Conservation (phyloP, 345 rosid genomes). For the Ceriops decandra region DNA sequence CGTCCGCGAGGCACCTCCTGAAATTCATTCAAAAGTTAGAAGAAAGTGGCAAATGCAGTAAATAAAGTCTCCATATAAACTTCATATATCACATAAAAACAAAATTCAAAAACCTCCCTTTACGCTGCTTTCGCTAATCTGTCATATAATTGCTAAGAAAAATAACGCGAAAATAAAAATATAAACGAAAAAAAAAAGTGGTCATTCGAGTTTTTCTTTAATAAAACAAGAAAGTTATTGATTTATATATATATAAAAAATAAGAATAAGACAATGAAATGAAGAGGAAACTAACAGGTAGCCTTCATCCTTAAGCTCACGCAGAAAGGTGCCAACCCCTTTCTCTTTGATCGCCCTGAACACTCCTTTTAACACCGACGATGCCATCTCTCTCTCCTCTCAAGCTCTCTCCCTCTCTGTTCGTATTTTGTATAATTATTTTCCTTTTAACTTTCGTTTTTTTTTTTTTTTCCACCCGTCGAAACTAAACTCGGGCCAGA, state of each 20-base stretch:
- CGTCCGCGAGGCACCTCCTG: constrained; percentile 74
- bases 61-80: constrained; percentile 17
- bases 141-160: background rate
- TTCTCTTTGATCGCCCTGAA: constrained; percentile 61
- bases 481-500: no score
- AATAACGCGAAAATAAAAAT: background rate
- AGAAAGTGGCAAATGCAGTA: constrained; percentile 15
- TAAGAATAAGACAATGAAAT: constrained; percentile 1
- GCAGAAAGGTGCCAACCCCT: constrained; percentile 62
- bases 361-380: constrained; percentile 62
- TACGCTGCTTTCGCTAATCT: background rate
- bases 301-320: constrained; percentile 73
- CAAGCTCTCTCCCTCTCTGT: background rate
- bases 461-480: no score
- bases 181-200: no score
- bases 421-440: no score
- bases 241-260: background rate
- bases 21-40: constrained; percentile 11
- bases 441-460: no score
- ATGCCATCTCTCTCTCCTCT: constrained; percentile 50
- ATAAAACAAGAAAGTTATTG: background rate
- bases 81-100: background rate
- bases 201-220: no score
- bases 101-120: background rate
- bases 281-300: constrained; percentile 40